Evolutionary conservation across 2,329 filamentous ascomycete genomes (phyloP).

Genomic region (Bipolaris cookei): DNA sequence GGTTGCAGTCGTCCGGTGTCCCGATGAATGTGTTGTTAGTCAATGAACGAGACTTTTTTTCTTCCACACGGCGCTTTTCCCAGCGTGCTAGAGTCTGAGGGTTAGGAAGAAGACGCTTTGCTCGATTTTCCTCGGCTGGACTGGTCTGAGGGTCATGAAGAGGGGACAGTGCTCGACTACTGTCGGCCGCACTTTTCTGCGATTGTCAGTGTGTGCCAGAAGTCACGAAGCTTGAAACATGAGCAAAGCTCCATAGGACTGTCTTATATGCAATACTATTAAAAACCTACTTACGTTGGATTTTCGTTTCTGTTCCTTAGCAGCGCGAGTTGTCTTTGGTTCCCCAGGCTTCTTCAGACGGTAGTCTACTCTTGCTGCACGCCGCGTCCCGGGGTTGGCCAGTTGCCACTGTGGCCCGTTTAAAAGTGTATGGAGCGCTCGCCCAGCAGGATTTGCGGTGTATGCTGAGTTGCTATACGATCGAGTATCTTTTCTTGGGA

Average conservation of each 20-base stretch:
- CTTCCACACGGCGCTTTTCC: slow-evolving; percentile 9
- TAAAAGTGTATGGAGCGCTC: background rate
- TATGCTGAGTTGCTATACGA: background rate
- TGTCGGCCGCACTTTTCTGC: slow-evolving; percentile 1
- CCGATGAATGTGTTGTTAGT: slow-evolving; percentile 19
- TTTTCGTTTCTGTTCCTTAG: background rate
- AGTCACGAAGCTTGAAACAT: background rate
- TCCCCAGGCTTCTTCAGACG: background rate
- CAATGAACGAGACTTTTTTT: slow-evolving; percentile 12
- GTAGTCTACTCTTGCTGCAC: slow-evolving; percentile 15
- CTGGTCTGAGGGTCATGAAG: background rate
- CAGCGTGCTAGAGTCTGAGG: slow-evolving; percentile 4
- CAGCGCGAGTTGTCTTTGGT: background rate
- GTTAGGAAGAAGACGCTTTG: background rate
- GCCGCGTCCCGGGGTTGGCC: slow-evolving; percentile 4
- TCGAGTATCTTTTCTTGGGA: background rate
- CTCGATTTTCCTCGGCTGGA: background rate
- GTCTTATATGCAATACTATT: too few species aligned
- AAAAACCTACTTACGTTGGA: background rate
- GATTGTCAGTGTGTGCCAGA: slow-evolving; percentile 6
- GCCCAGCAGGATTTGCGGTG: background rate
- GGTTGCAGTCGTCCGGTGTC: slow-evolving; percentile 18
- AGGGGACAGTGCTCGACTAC: background rate
- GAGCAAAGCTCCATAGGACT: background rate
- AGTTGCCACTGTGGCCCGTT: slow-evolving; percentile 15